Conservation (phyloP, 2,329 filamentous ascomycete genomes). For the Xylaria sp. region DNA sequence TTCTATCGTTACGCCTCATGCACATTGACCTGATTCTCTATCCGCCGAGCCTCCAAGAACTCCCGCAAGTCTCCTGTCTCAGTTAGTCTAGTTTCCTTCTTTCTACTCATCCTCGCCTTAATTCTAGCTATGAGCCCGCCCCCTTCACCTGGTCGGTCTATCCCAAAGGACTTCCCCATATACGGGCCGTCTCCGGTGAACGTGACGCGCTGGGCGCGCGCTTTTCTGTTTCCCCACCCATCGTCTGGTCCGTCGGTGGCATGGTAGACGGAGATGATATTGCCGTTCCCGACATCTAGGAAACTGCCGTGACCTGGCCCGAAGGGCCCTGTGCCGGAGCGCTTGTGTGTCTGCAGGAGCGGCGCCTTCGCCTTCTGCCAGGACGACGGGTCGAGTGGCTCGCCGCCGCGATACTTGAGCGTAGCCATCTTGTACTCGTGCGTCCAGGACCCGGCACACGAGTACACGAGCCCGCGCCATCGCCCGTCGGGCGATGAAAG, state of each 20-base stretch:
- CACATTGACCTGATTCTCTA: constrained; percentile 1
- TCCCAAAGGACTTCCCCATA: constrained; percentile 44
- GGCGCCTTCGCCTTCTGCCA: constrained; percentile 48
- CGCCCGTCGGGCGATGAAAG: constrained; percentile 45
- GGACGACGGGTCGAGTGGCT: constrained; percentile 44
- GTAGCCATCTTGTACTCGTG: constrained; percentile 51
- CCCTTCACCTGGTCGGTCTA: constrained; percentile 10
- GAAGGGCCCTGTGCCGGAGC: constrained; percentile 37
- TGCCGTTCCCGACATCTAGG: constrained; percentile 37
- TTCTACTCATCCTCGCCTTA: constrained; percentile 27
- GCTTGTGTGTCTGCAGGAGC: constrained; percentile 41
- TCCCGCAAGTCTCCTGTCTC: constrained; percentile 38
- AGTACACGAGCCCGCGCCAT: constrained; percentile 49
- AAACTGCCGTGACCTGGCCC: constrained; percentile 51
- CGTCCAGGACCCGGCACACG: constrained; percentile 50
- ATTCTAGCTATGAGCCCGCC: constrained; percentile 35
- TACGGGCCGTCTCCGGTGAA: constrained; percentile 49
- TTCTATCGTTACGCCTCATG: constrained; percentile 17
- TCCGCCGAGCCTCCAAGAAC: constrained; percentile 36
- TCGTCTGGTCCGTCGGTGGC: constrained; percentile 47
- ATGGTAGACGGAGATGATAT: constrained; percentile 49
- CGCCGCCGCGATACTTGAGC: constrained; percentile 46
- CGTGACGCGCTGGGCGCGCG: constrained; percentile 46
- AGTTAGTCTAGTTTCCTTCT: not conserved
- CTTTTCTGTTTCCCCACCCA: constrained; percentile 48